phyloP scores from a whole-genome alignment of 306 rosid genomes.

The Rosa lucieae region DNA sequence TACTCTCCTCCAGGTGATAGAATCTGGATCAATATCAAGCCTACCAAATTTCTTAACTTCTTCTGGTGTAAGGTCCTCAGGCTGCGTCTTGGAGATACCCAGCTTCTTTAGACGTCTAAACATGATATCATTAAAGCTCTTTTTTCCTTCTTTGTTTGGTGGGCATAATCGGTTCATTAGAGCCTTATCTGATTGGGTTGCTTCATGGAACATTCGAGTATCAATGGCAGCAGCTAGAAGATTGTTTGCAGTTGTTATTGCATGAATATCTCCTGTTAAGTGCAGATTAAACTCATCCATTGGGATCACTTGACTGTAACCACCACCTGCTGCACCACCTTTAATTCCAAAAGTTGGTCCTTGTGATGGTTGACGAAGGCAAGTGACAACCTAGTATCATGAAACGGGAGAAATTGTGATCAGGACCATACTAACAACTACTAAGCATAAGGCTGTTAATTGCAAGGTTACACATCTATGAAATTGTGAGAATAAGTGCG shows the following conservation, averaged over 20 bases:
- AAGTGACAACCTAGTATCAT: constrained; percentile 74
- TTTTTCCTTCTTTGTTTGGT: constrained; percentile 85
- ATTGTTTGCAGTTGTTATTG: constrained; percentile 96
- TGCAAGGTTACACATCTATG: not conserved
- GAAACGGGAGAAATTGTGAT: constrained; percentile 10
- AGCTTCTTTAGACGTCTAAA: constrained; percentile 76
- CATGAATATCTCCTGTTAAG: constrained; percentile 95
- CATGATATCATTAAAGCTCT: constrained; percentile 77
- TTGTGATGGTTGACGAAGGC: constrained; percentile 99
- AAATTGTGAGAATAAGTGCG: not conserved
- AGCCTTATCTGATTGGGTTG: constrained; percentile 92
- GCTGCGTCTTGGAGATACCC: constrained; percentile 75
- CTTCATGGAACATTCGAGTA: constrained; percentile 87
- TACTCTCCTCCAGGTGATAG: constrained; percentile 97
- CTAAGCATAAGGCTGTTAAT: not conserved
- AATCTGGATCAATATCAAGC: constrained; percentile 83
- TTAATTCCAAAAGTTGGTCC: constrained; percentile 99
- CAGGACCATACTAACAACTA: constrained; percentile 6
- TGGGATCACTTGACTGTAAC: constrained; percentile 98
- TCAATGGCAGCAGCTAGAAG: constrained; percentile 98
- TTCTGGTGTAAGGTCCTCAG: constrained; percentile 83
- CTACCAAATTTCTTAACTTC: constrained; percentile 86
- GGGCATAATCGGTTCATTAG: constrained; percentile 93
- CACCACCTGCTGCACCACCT: constrained; percentile 99
- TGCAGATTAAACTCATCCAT: constrained; percentile 99